Evolutionary conservation across 495 filamentous ascomycete species (phyloP).

Genomic region (Xylaria cubensis): DNA sequence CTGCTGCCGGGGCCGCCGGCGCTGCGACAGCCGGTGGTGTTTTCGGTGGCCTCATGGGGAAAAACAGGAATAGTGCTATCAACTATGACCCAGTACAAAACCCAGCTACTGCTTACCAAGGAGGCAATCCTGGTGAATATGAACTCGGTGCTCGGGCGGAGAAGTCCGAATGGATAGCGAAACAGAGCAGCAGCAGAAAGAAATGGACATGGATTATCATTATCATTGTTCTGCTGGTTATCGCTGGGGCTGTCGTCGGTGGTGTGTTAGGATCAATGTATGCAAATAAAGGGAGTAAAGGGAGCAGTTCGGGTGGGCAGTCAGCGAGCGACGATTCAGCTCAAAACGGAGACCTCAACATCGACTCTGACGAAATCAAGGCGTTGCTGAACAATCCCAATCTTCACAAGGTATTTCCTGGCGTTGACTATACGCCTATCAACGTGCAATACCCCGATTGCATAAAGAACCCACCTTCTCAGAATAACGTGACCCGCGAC

Average conservation of each 20-base stretch:
- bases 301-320: conserved; percentile 28
- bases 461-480: conserved; percentile 74
- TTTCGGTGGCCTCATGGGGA: conserved; percentile 48
- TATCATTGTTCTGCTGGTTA: conserved; percentile 62
- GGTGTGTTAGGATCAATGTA: conserved; percentile 80
- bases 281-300: conserved; percentile 50
- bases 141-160: conserved; percentile 44
- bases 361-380: conserved; percentile 81
- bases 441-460: conserved; percentile 91
- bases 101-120: conserved; percentile 32
- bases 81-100: conserved; percentile 50
- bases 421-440: conserved; percentile 95
- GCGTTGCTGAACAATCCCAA: conserved; percentile 76
- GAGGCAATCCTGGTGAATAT: conserved; percentile 34
- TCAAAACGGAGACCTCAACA: conserved; percentile 71
- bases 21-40: conserved; percentile 55
- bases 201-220: conserved; percentile 73
- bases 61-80: conserved; percentile 41
- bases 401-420: conserved; percentile 92
- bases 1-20: conserved; percentile 54
- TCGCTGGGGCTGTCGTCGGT: conserved; percentile 76
- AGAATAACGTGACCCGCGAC: conserved; percentile 94
- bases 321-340: conserved; percentile 52
- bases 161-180: conserved; percentile 64
- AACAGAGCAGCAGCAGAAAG: conserved; percentile 67